phyloP scores from a whole-genome alignment of 2,329 filamentous ascomycete genomes.

The Trichoderma sp. region DNA sequence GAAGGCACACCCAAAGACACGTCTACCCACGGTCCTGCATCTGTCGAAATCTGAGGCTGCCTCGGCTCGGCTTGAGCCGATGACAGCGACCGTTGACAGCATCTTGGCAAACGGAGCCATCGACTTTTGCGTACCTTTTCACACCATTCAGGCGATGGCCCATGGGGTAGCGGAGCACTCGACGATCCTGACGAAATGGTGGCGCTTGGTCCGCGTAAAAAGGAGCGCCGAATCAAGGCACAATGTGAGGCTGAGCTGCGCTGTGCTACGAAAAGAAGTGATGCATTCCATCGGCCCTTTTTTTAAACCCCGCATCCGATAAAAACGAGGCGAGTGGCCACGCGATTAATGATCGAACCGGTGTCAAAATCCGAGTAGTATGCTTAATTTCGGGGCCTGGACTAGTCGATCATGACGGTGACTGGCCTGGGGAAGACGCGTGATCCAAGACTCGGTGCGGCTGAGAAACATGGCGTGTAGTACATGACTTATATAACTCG shows the following conservation, averaged over 20 bases:
- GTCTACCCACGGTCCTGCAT: neutral
- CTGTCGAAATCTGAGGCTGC: neutral
- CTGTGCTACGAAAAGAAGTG: neutral
- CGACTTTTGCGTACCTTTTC: neutral
- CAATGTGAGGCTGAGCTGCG: neutral
- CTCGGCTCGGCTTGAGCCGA: slow-evolving; percentile 1
- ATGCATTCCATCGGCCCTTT: slow-evolving; percentile 4
- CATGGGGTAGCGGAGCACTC: neutral
- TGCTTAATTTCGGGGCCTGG: neutral
- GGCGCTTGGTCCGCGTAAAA: neutral
- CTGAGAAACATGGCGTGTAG: neutral
- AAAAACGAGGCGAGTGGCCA: neutral
- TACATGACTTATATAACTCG: neutral
- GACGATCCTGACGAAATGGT: neutral
- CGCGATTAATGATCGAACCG: neutral
- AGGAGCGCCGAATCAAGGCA: neutral
- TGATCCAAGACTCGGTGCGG: neutral
- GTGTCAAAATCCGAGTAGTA: neutral
- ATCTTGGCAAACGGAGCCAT: neutral
- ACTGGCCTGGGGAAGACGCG: neutral
- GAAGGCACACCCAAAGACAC: neutral
- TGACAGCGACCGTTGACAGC: neutral
- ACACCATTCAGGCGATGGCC: neutral
- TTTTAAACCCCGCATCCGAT: slow-evolving; percentile 1
- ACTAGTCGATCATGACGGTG: neutral